These are phyloP conservation scores for Pleurotus tuoliensis DNA, from an alignment of 768 basidiomycete species.

Conservation along the genomic window DNA sequence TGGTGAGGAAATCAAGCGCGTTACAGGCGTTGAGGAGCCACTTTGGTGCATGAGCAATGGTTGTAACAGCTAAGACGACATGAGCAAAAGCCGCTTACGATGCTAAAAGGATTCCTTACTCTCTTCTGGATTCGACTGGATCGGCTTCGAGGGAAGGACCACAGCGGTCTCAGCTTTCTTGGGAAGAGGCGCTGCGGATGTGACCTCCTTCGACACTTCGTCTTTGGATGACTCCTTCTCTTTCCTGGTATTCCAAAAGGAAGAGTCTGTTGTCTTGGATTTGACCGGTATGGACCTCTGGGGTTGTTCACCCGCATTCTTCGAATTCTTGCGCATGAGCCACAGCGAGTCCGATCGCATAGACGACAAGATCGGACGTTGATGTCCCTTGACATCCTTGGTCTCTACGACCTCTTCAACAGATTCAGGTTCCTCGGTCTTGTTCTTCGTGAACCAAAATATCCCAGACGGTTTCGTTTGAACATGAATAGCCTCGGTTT, in stretches of 20 bases:
- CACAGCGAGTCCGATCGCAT: not conserved
- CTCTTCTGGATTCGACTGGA: slow-evolving; percentile 5
- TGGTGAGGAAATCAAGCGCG: slow-evolving; percentile 69
- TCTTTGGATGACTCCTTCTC: slow-evolving; percentile 10
- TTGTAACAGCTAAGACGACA: slow-evolving; percentile 26
- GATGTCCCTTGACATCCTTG: not conserved
- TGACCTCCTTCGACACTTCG: slow-evolving; percentile 8
- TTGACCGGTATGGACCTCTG: slow-evolving; percentile 3
- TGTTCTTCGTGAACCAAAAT: slow-evolving; percentile 30
- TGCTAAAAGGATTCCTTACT: slow-evolving; percentile 5
- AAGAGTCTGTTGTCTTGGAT: slow-evolving; percentile 17
- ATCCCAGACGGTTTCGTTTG: slow-evolving; percentile 46
- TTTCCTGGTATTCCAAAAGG: slow-evolving; percentile 23
- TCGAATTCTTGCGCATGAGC: slow-evolving; percentile 7
- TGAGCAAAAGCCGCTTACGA: slow-evolving; percentile 6
- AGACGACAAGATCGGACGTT: not conserved
- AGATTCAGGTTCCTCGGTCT: slow-evolving; percentile 3
- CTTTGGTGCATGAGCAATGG: slow-evolving; percentile 57
- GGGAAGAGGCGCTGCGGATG: not conserved
- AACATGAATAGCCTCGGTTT: slow-evolving; percentile 60
- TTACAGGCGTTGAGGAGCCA: slow-evolving; percentile 78
- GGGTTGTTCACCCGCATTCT: not conserved
- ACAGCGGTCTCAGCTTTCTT: slow-evolving; percentile 3
- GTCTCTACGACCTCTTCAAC: not conserved
- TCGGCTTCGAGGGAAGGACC: not conserved